Conservation (phyloP, 1,284 basidiomycete species). For the Ustilago trichophora region DNA sequence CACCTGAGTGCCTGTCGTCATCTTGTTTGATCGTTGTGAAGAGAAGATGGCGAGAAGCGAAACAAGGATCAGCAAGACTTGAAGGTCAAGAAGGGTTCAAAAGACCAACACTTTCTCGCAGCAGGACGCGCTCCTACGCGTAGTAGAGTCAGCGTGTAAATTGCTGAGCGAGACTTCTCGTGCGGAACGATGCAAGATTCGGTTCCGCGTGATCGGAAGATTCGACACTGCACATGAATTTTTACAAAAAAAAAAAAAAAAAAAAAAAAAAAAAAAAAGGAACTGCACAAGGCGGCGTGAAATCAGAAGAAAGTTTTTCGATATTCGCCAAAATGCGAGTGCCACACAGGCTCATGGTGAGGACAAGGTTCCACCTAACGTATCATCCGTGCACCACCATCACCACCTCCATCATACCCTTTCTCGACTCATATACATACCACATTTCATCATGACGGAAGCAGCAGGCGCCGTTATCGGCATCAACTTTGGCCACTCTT, state of each 20-base stretch:
- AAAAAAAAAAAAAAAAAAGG: neutral
- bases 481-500: constrained; percentile 97
- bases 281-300: neutral
- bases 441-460: constrained; percentile 45
- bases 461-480: constrained; percentile 73
- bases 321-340: neutral
- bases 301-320: constrained; percentile 1
- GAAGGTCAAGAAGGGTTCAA: too few relatives aligned
- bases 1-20: constrained; percentile 2
- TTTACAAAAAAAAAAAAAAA: neutral
- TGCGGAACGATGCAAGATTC: neutral
- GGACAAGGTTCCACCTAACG: too few relatives aligned
- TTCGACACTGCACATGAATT: neutral
- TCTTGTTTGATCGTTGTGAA: neutral
- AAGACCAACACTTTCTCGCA: constrained; percentile 21
- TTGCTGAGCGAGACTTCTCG: neutral
- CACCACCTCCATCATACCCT: neutral
- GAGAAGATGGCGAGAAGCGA: too few relatives aligned
- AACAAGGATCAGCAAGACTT: too few relatives aligned
- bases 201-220: constrained; percentile 1
- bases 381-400: too few relatives aligned
- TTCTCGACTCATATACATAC: constrained; percentile 3
- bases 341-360: neutral
- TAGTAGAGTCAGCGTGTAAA: neutral
- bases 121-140: too few relatives aligned